phyloP scores from a whole-genome alignment of 2,329 filamentous ascomycete species.

The Cercospora citrullina region DNA sequence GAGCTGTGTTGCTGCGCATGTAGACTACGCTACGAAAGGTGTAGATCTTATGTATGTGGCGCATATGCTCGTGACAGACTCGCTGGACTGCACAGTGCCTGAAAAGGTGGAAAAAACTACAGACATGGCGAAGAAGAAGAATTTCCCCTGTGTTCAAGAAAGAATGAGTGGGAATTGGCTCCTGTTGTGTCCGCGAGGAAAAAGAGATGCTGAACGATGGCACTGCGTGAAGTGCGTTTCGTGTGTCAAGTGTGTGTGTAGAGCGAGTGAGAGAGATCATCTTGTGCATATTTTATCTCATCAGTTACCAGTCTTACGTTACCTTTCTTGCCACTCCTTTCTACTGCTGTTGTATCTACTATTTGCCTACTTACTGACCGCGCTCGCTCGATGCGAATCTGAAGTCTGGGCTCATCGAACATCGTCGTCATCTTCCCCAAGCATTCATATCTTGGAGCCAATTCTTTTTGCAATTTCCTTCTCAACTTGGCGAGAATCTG shows the following conservation, averaged over 20 bases:
- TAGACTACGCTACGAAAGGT: not conserved
- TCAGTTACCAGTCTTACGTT: not conserved
- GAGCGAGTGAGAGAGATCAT: not conserved
- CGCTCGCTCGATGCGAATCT: not conserved
- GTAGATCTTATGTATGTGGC: not conserved
- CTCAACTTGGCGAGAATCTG: not conserved
- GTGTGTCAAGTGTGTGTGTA: not conserved
- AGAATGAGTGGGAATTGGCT: not conserved
- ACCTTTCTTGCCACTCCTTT: not conserved
- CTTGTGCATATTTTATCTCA: conserved; percentile 9
- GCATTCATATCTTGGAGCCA: not conserved
- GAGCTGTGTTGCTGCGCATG: not conserved
- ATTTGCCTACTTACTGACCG: not conserved
- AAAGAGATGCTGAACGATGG: not conserved
- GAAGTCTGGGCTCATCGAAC: not conserved
- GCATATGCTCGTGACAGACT: not conserved
- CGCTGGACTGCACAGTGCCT: not conserved
- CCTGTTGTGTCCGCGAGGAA: not conserved
- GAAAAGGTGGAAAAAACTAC: not conserved
- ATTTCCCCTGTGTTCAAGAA: not conserved
- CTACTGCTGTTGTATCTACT: not conserved
- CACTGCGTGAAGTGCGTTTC: not conserved
- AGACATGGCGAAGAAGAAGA: not conserved
- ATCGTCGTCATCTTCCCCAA: not conserved
- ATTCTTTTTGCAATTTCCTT: not conserved